Evolutionary conservation across 495 filamentous ascomycete genomes (phyloP), one percentile per base, ranked within the genome.

Genomic region (Penicillium robsamsonii): DNA sequence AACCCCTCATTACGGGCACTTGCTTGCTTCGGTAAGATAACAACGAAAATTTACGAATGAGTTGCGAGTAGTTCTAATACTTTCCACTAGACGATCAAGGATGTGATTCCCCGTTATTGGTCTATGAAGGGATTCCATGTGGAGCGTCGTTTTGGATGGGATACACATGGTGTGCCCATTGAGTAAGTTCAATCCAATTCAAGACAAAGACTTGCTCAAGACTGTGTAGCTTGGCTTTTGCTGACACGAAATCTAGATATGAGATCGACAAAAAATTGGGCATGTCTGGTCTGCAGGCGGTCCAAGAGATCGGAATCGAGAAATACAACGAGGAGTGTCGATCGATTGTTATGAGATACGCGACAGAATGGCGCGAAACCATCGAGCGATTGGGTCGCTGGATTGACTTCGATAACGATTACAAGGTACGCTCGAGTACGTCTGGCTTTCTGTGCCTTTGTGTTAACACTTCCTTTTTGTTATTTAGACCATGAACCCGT

Each of bases 391-490:
- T 98, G 27, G 94, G 95, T 44, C 88, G 95, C 52, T 98, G 95
- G 94, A 92, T 97, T 63, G 95, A 98, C 74, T 96, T 97, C 57
- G 95, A 97, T 72, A 94, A 96, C 65, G 92, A 96, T 66, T 97
- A 97, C 79, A 97, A 97, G 85, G 87, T 87, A 54, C 17, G 63
- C 50, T 42, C 4, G 24, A 33, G 30, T 53, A 11, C 10, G 4
- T 30, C 1, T 52, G 17, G 18, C 20, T 10, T 13, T 42, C 30
- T 31, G 24, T 3, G 10, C 9, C 22, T 29, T 35, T 27, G 4
- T 20, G 50, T 18, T 37, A 35, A 47, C 44, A 15, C 10, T 27
- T 40, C 37, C n/a, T 2, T 20, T 33, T 41, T n/a, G 4, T 31
- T 0, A 44, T 24, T 24, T 69, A 90, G 87, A 95, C 91, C 13